Base-by-base conservation (phyloP, 192 early-diverging fungal species). In the Linderina pennispora region DNA sequence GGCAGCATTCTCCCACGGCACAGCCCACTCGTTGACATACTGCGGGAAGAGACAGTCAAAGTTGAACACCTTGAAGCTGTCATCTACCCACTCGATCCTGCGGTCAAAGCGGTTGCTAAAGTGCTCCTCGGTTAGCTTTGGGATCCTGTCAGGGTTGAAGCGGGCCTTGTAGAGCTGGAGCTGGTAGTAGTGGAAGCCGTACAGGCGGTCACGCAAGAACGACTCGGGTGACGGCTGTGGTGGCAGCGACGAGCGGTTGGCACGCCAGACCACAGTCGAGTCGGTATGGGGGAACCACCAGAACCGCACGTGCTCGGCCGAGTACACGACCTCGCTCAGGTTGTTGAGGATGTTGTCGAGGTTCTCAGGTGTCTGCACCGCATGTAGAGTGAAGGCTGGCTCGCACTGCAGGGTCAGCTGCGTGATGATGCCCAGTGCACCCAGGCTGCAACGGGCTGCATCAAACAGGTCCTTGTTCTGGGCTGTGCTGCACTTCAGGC, bases 211-310 rank as follows among this genome's bases (percentile, higher is more conserved):
- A 33, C 58, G 54, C 9, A 50, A 16, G 34, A 44, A 40, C 11
- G 63, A 62, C 16, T 48, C 41, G 11, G 48, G 40, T 6, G 33
- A 26, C 21, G 26, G 26, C n/a, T 45, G 55, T 22, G 8, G 20
- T 22, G 50, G 58, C 51, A 62, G 73, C 0, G 37, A 63, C 0
- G 84, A 78, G 16, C 83, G 74, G 46, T 84, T 84, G 20, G 80
- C 79, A 0, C 74, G 71, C 82, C 83, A 89, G 8, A 85, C 68
- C 14, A 82, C 78, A 8, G 77, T 77, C 37, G 78, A 65, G 40
- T 89, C 78, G 7, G 81, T 83, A 35, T 89, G 80, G 19, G 86
- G 84, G 45, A 80, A 89, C 81, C 84, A 89, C 81, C 84, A 84
- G 8, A 89, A 49, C n/a, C 83, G 79, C 15, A 82, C 78, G 50